These are phyloP conservation scores for Thecaphora thlaspeos DNA, from an alignment of 1,284 basidiomycete genomes.

Conservation along the genomic window DNA sequence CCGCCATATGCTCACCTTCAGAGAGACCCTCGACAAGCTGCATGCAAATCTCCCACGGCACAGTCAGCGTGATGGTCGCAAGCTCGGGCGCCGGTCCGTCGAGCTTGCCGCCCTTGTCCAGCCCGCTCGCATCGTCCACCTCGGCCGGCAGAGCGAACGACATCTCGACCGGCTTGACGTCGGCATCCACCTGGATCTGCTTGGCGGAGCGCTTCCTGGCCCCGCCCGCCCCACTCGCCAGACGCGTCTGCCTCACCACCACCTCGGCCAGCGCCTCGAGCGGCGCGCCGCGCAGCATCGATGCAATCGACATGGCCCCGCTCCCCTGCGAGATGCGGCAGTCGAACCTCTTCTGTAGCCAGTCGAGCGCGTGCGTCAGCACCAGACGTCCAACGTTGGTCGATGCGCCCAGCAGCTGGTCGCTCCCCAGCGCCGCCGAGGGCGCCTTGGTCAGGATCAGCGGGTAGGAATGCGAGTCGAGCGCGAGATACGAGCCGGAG, in stretches of 20 bases:
- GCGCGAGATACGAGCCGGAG: constrained; percentile 3
- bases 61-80: constrained; percentile 21
- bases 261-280: constrained; percentile 27
- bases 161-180: constrained; percentile 28
- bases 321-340: constrained; percentile 24
- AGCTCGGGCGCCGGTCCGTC: constrained; percentile 29
- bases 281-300: constrained; percentile 11
- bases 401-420: constrained; percentile 8
- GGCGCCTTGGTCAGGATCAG: constrained; percentile 31
- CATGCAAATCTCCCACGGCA: constrained; percentile 38
- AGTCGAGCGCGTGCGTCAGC: constrained; percentile 28
- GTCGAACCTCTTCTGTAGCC: constrained; percentile 38
- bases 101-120: not conserved
- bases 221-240: constrained; percentile 8
- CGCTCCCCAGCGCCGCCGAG: constrained; percentile 5
- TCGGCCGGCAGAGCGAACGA: constrained; percentile 19
- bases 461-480: constrained; percentile 17
- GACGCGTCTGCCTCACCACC: constrained; percentile 23
- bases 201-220: constrained; percentile 9
- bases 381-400: constrained; percentile 20
- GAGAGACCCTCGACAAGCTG: constrained; percentile 15
- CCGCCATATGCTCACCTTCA: too few species aligned
- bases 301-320: constrained; percentile 16
- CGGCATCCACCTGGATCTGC: constrained; percentile 8
- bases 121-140: constrained; percentile 1